These are phyloP conservation scores for Geotrichum bryndzae DNA, from an alignment of 1,139 yeast species.

Conservation along the genomic window DNA sequence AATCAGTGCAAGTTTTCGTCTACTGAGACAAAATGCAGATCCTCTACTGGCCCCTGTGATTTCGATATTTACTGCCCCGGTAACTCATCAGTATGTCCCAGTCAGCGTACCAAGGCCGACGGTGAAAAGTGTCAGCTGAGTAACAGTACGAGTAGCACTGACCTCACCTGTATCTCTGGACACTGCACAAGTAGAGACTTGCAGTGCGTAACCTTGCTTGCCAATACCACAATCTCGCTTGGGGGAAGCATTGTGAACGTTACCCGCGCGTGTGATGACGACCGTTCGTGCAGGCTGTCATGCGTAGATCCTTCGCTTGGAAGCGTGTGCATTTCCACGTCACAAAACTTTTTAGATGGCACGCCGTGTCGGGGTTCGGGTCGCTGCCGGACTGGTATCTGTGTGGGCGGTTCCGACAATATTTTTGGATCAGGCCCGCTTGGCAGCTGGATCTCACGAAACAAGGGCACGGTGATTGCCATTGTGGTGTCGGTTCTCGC, in stretches of 20 bases:
- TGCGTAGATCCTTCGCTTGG: slow-evolving; percentile 31
- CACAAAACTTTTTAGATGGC: slow-evolving; percentile 37
- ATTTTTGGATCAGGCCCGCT: slow-evolving; percentile 14
- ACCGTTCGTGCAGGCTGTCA: slow-evolving; percentile 31
- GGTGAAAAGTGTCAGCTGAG: slow-evolving; percentile 31
- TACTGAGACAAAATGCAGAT: slow-evolving; percentile 31
- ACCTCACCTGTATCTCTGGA: slow-evolving; percentile 35
- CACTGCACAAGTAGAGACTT: slow-evolving; percentile 37
- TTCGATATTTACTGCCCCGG: slow-evolving; percentile 37
- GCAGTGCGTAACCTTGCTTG: slow-evolving; percentile 33
- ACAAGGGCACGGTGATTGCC: slow-evolving; percentile 21
- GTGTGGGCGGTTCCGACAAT: slow-evolving; percentile 28
- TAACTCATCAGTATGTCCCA: slow-evolving; percentile 34
- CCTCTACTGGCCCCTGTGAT: slow-evolving; percentile 37
- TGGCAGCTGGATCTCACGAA: slow-evolving; percentile 18
- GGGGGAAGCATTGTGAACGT: slow-evolving; percentile 28
- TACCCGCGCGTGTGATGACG: slow-evolving; percentile 32
- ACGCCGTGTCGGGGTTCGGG: slow-evolving; percentile 37
- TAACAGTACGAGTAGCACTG: slow-evolving; percentile 19
- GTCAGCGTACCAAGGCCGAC: slow-evolving; percentile 27
- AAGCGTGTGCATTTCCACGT: slow-evolving; percentile 28
- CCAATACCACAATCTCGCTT: slow-evolving; percentile 27
- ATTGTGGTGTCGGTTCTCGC: slow-evolving; percentile 19
- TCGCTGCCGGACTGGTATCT: slow-evolving; percentile 31
- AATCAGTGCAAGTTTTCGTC: slow-evolving; percentile 33